phyloP scores from a whole-genome alignment of 139 green algal genomes.

The Diplosphaera chodatii region DNA sequence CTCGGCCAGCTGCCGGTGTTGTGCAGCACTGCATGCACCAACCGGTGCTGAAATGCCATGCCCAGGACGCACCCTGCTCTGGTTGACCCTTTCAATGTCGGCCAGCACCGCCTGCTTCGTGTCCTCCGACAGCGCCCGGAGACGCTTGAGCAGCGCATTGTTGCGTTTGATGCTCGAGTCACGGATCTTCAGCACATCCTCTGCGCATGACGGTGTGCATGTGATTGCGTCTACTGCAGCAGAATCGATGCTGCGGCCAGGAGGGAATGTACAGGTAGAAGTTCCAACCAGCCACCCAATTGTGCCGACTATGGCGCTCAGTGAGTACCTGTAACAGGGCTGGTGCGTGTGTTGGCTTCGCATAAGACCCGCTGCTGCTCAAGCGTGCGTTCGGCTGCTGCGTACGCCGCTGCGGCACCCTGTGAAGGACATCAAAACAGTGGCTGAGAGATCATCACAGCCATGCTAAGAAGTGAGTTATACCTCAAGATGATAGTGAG shows the following conservation, averaged over 20 bases:
- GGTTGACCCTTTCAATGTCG: conserved; percentile 76
- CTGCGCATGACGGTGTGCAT: not conserved
- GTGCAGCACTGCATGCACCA: too few relatives aligned
- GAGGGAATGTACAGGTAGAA: too few relatives aligned
- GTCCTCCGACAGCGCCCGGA: conserved; percentile 66
- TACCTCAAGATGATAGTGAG: too few relatives aligned
- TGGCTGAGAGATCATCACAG: too few relatives aligned
- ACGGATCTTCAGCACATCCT: conserved; percentile 49
- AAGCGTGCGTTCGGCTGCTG: not conserved
- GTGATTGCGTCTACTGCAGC: too few relatives aligned
- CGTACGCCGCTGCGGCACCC: not conserved
- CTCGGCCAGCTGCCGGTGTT: too few relatives aligned
- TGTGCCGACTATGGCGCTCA: too few relatives aligned
- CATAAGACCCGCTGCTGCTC: not conserved
- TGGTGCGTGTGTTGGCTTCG: not conserved
- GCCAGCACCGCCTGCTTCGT: conserved; percentile 44
- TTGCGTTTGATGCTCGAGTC: conserved; percentile 93
- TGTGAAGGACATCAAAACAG: too few relatives aligned
- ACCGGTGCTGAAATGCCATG: not conserved
- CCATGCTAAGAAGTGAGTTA: too few relatives aligned
- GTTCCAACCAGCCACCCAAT: too few relatives aligned
- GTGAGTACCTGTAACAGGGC: too few relatives aligned
- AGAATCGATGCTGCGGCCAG: too few relatives aligned
- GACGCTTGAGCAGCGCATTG: conserved; percentile 78
- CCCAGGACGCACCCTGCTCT: conserved; percentile 55